Conservation (phyloP, 768 basidiomycete species). For the Guyanaporus albipodus region DNA sequence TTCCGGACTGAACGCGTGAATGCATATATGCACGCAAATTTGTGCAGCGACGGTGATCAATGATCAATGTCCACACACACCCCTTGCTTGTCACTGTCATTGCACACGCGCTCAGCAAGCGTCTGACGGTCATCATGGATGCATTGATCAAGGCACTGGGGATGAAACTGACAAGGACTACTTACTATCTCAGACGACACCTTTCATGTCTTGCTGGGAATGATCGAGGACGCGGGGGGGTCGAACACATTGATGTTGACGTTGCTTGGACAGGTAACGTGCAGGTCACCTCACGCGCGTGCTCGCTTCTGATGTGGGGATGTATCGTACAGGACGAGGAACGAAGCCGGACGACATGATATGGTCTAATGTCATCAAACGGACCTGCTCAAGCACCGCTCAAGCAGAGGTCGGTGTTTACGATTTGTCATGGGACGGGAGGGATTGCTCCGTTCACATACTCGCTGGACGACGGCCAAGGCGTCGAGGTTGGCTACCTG, state of each 20-base stretch:
- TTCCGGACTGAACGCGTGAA: too few relatives aligned
- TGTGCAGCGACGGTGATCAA: constrained; percentile 91
- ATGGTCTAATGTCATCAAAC: too few relatives aligned
- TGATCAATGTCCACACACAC: constrained; percentile 89
- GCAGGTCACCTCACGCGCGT: not conserved
- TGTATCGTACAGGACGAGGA: constrained; percentile 62
- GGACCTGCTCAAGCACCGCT: too few relatives aligned
- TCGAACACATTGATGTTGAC: constrained; percentile 86
- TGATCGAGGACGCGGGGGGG: constrained; percentile 81
- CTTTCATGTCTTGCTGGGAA: constrained; percentile 65
- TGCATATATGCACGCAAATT: constrained; percentile 49
- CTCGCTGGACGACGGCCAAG: too few relatives aligned
- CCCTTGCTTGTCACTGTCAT: constrained; percentile 91
- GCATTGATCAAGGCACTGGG: constrained; percentile 74
- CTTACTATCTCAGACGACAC: constrained; percentile 69
- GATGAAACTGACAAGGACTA: constrained; percentile 62
- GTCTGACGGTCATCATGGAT: constrained; percentile 72
- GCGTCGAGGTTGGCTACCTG: too few relatives aligned
- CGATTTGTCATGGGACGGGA: too few relatives aligned
- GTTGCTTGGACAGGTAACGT: constrained; percentile 81
- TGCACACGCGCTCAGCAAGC: constrained; percentile 81
- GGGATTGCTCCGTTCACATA: too few relatives aligned
- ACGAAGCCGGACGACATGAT: too few relatives aligned
- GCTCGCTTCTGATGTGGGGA: not conserved
- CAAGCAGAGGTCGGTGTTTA: too few relatives aligned